Conservation (phyloP, 1,284 basidiomycete genomes). For the Kalmanozyma brasiliensis region DNA sequence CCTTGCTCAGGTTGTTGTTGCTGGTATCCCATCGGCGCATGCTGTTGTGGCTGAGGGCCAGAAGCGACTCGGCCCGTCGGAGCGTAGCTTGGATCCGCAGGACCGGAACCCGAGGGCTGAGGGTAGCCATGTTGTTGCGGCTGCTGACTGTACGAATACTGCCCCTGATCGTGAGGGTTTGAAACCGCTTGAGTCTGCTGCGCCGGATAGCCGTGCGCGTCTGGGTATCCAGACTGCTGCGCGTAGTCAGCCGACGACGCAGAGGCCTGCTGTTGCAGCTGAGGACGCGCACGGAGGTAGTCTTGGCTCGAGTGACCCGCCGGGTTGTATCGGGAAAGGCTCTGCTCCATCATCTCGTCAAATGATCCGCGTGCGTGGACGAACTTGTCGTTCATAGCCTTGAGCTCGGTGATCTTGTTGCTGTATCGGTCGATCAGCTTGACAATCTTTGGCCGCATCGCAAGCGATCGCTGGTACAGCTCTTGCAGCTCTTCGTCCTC, state of each 20-base stretch:
- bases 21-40: constrained; percentile 12
- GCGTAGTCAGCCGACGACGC: constrained; percentile 37
- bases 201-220: constrained; percentile 19
- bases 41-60: constrained; percentile 19
- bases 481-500: constrained; percentile 93
- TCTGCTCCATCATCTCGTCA: constrained; percentile 90
- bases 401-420: constrained; percentile 73
- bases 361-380: constrained; percentile 83
- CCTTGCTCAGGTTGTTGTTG: constrained; percentile 17
- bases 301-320: constrained; percentile 44
- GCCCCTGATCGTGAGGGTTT: constrained; percentile 68
- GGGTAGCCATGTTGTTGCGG: constrained; percentile 26
- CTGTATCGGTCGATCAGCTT: constrained; percentile 94
- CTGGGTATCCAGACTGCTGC: constrained; percentile 27
- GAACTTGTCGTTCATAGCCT: constrained; percentile 89
- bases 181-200: constrained; percentile 12
- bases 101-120: constrained; percentile 6
- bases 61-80: constrained; percentile 8
- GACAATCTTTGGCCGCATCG: constrained; percentile 90
- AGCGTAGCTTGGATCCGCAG: constrained; percentile 12
- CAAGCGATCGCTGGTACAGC: constrained; percentile 88
- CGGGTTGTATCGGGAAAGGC: constrained; percentile 76
- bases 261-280: constrained; percentile 40
- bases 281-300: constrained; percentile 37
- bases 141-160: constrained; percentile 30